Conservation (phyloP, 768 basidiomycete species). For the Pleurotus tuber-regium region DNA sequence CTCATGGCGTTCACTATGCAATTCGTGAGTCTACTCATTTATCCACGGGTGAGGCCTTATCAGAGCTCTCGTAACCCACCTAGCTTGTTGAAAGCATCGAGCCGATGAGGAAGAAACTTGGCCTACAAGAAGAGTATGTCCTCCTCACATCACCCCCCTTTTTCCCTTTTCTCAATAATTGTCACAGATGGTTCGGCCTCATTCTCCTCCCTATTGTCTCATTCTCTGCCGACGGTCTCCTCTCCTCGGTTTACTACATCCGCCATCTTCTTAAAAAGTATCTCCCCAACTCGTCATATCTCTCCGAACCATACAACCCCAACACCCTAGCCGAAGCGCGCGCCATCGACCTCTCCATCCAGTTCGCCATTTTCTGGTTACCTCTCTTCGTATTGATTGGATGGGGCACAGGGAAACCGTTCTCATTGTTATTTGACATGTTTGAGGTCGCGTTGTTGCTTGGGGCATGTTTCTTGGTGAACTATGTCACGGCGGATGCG, state of each 20-base stretch:
- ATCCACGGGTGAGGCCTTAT: not conserved
- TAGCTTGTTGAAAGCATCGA: slow-evolving; percentile 69
- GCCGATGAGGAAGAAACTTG: slow-evolving; percentile 39
- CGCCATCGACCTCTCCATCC: slow-evolving; percentile 75
- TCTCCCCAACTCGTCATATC: slow-evolving; percentile 19
- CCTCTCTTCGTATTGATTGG: slow-evolving; percentile 65
- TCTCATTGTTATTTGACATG: slow-evolving; percentile 67
- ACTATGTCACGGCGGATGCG: slow-evolving; percentile 73
- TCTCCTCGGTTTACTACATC: slow-evolving; percentile 58
- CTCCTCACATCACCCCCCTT: no score
- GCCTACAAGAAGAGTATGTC: slow-evolving; percentile 53
- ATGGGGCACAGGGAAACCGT: slow-evolving; percentile 62
- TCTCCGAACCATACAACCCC: slow-evolving; percentile 31
- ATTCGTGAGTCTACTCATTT: no score
- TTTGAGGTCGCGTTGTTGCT: slow-evolving; percentile 66
- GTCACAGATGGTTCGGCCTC: slow-evolving; percentile 68
- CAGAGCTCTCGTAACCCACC: no score
- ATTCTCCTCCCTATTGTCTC: slow-evolving; percentile 70
- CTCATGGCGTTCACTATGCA: slow-evolving; percentile 70
- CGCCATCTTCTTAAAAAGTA: slow-evolving; percentile 40
- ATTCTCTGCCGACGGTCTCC: slow-evolving; percentile 68
- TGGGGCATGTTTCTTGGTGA: slow-evolving; percentile 72
- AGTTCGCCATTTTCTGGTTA: slow-evolving; percentile 82
- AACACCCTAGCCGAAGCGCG: slow-evolving; percentile 60
- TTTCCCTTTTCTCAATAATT: not conserved